Evolutionary conservation across 805 yeast species (phyloP), one percentile per base, ranked within the genome.

Genomic region (Suhomyces faveliae): DNA sequence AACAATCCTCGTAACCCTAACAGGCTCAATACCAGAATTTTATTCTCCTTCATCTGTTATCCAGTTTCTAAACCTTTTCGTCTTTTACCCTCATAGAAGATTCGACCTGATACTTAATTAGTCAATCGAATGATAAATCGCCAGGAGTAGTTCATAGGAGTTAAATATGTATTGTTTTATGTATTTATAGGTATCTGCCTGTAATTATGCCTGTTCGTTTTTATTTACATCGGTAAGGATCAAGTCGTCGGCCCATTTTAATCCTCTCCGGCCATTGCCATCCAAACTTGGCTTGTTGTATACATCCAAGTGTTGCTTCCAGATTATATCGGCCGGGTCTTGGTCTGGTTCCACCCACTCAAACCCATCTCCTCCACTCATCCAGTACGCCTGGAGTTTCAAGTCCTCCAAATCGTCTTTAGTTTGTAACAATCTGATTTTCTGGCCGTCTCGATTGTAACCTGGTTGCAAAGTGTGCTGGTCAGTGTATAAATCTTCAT

Each of bases 341-440:
- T 85, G 86, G 61, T 88, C 96, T 0, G 96, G 96, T 60, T 88
- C 96, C 10, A 80, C 84, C 96, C 96, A 88, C 51, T 84, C 87
- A 60, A 87, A 88, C 11, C 89, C 90, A 46, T 85, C 91, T 24
- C 96, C 96, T 6, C 89, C 87, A 37, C 85, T 77, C 60, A 87
- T 81, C 96, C 96, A 88, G 67, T 87, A 88, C 56, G 89, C 95
- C 59, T 87, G 86, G 55, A 88, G 57, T 70, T 81, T 74, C 41
- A 79, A 61, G 51, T 88, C 95, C 50, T 80, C 84, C 47, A 83
- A 80, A 41, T 85, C 52, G 46, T 75, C 79, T 42, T 64, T 71
- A 11, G 68, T 63, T 40, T 68, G 69, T 42, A 73, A 56, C 38
- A 71, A 61, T 44, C 78, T 60, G 44, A 73, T 62, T 50, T 66